These are phyloP conservation scores for Aureobasidium sp. DNA, from an alignment of 2,329 filamentous ascomycete species.

Conservation along the genomic window DNA sequence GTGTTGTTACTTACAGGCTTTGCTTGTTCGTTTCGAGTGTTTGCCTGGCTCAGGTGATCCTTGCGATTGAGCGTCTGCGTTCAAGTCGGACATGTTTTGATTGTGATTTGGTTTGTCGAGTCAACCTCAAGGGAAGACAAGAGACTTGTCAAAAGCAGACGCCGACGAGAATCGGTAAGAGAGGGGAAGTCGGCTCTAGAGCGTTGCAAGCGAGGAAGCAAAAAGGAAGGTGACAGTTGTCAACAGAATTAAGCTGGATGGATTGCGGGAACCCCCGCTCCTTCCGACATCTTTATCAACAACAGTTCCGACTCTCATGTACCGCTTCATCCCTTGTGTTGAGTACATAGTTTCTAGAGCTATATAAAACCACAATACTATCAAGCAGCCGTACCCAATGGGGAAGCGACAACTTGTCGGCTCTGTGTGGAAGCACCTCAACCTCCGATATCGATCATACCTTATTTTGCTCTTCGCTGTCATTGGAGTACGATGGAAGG, in stretches of 20 bases:
- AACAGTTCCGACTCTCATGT: too few species aligned
- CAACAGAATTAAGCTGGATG: not conserved
- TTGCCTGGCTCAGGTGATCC: conserved; percentile 1
- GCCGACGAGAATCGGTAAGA: not conserved
- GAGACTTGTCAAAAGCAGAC: not conserved
- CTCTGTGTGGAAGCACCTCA: too few species aligned
- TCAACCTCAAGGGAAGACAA: not conserved
- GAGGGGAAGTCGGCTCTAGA: not conserved
- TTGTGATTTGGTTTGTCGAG: not conserved
- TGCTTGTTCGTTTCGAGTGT: conserved; percentile 11
- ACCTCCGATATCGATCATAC: too few species aligned
- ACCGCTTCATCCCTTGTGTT: too few species aligned
- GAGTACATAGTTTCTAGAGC: too few species aligned
- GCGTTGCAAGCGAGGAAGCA: too few species aligned
- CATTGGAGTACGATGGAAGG: too few species aligned
- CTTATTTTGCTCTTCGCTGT: too few species aligned
- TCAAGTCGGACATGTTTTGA: conserved; percentile 2
- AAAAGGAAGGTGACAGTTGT: not conserved
- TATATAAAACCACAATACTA: too few species aligned
- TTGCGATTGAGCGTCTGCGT: not conserved
- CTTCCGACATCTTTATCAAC: not conserved
- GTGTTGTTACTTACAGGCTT: not conserved
- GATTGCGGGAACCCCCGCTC: not conserved
- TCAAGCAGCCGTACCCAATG: too few species aligned
- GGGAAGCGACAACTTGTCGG: too few species aligned